phyloP scores from a whole-genome alignment of 768 basidiomycete species.

The Naganishia vaughanmartiniae region DNA sequence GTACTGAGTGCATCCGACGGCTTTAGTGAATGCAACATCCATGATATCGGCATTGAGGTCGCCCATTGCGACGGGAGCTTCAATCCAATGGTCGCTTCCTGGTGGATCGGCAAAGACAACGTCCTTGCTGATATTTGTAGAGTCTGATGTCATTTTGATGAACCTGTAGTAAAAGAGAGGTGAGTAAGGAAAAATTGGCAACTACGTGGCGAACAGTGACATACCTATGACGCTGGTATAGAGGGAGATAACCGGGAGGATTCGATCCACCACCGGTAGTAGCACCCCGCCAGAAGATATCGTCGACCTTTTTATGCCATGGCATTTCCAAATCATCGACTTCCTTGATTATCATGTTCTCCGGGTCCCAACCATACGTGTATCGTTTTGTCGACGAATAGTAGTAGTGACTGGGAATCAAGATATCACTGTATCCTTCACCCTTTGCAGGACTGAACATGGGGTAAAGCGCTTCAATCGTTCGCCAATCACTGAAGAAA shows the following conservation, averaged over 20 bases:
- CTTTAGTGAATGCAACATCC: slow-evolving; percentile 81
- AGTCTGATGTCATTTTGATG: slow-evolving; percentile 71
- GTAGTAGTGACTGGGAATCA: slow-evolving; percentile 96
- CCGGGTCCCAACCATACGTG: slow-evolving; percentile 86
- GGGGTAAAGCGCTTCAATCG: slow-evolving; percentile 81
- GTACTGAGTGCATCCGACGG: slow-evolving; percentile 67
- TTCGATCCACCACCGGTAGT: slow-evolving; percentile 91
- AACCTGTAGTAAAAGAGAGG: slow-evolving; percentile 60
- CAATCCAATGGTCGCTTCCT: slow-evolving; percentile 60
- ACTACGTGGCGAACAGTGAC: slow-evolving; percentile 44
- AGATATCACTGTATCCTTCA: slow-evolving; percentile 79
- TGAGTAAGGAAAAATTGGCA: slow-evolving; percentile 22
- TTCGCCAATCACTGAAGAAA: slow-evolving; percentile 96
- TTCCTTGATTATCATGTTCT: slow-evolving; percentile 68
- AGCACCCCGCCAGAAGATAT: slow-evolving; percentile 90
- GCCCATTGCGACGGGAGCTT: slow-evolving; percentile 62
- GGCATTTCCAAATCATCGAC: slow-evolving; percentile 80
- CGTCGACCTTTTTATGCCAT: slow-evolving; percentile 84
- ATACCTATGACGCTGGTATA: slow-evolving; percentile 83
- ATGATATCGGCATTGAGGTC: slow-evolving; percentile 74
- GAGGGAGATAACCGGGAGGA: slow-evolving; percentile 74
- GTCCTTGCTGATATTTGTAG: slow-evolving; percentile 59
- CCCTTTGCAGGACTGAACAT: slow-evolving; percentile 90
- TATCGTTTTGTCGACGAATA: slow-evolving; percentile 75
- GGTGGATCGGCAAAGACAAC: slow-evolving; percentile 70